phyloP scores from a whole-genome alignment of 495 filamentous ascomycete species.

The Penicillium angulare region DNA sequence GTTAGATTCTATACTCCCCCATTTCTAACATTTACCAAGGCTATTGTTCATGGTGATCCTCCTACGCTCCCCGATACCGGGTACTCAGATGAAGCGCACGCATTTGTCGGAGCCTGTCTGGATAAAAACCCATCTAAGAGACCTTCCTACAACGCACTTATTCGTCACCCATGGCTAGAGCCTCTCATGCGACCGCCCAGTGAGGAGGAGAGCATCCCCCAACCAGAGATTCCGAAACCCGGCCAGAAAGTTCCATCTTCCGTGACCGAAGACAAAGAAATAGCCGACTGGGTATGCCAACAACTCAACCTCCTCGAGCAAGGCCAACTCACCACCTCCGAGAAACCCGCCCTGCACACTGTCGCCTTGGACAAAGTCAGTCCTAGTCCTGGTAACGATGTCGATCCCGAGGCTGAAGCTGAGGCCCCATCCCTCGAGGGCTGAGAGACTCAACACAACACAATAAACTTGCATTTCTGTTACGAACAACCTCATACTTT shows the following conservation, averaged over 20 bases:
- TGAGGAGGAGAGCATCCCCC: conserved; percentile 59
- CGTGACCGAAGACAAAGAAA: conserved; percentile 67
- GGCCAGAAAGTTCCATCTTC: conserved; percentile 40
- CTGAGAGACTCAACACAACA: too few relatives aligned
- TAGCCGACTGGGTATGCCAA: conserved; percentile 78
- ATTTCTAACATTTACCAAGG: conserved; percentile 52
- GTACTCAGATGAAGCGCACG: conserved; percentile 76
- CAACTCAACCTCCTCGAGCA: conserved; percentile 61
- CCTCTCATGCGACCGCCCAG: conserved; percentile 78
- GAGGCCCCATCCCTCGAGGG: too few relatives aligned
- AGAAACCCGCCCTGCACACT: conserved; percentile 74
- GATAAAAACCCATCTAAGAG: conserved; percentile 90
- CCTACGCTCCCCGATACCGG: conserved; percentile 75
- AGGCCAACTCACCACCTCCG: conserved; percentile 43
- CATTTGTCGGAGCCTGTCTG: conserved; percentile 86
- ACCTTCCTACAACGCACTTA: conserved; percentile 83
- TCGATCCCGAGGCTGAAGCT: conserved; percentile 17
- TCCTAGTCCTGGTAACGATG: conserved; percentile 30
- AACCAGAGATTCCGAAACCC: conserved; percentile 23
- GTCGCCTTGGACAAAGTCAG: conserved; percentile 67
- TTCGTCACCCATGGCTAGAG: conserved; percentile 85
- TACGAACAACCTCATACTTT: too few relatives aligned
- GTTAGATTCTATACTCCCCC: neutral
- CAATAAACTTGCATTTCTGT: too few relatives aligned
- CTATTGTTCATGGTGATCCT: conserved; percentile 94